Conservation (phyloP, 2,329 filamentous ascomycete genomes). For the Aureobasidium sp. region DNA sequence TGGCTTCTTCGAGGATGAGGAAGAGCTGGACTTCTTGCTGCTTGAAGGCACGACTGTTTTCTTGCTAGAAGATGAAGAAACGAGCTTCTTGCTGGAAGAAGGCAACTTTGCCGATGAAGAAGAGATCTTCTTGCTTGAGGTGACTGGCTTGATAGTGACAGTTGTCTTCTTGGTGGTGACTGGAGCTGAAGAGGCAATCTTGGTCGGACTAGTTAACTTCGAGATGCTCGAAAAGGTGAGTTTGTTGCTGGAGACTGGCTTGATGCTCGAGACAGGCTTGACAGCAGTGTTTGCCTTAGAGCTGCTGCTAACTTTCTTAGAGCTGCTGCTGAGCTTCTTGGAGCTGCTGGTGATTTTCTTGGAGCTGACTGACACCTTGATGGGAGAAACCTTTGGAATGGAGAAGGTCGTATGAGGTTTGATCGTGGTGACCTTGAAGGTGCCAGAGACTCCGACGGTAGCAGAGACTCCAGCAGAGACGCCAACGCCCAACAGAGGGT, state of each 20-base stretch:
- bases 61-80: background rate
- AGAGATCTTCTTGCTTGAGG: too few relatives aligned
- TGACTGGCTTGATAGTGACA: background rate
- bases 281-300: background rate
- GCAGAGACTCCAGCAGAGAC: background rate
- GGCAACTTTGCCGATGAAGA: too few relatives aligned
- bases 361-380: background rate
- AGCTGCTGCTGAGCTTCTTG: too few relatives aligned
- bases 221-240: background rate
- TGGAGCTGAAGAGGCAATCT: background rate
- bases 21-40: background rate
- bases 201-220: background rate
- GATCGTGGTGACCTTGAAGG: background rate
- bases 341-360: too few relatives aligned
- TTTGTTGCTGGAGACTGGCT: slow-evolving; percentile 2
- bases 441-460: too few relatives aligned
- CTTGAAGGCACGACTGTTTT: background rate
- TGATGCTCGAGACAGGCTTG: too few relatives aligned
- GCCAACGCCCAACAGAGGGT: background rate
- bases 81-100: too few relatives aligned
- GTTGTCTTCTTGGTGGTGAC: background rate
- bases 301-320: background rate
- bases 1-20: background rate
- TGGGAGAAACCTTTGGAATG: background rate
- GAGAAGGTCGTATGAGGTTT: background rate